Conservation (phyloP, 495 filamentous ascomycete species). For the Xylaria telfairii region DNA sequence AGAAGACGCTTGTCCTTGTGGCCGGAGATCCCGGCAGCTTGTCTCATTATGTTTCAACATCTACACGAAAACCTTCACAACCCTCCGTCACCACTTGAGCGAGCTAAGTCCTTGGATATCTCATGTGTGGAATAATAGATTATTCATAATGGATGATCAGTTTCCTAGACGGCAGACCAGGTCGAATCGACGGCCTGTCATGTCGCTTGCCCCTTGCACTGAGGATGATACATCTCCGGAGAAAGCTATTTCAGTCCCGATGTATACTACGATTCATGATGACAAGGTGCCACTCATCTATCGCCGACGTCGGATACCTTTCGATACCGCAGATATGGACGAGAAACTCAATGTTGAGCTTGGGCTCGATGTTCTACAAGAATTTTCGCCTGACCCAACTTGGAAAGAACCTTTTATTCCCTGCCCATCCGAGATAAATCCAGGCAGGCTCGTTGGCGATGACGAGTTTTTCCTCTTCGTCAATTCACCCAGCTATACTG, state of each 20-base stretch:
- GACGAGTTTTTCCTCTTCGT: constrained; percentile 39
- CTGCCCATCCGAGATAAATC: constrained; percentile 19
- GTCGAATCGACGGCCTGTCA: constrained; percentile 15
- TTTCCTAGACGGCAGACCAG: not conserved
- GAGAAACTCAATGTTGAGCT: constrained; percentile 17
- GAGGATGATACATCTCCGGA: not conserved
- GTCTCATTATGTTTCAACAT: constrained; percentile 41
- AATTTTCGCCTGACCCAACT: constrained; percentile 19
- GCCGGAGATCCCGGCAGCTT: constrained; percentile 26
- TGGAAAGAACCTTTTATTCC: constrained; percentile 20
- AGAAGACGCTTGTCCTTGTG: constrained; percentile 27
- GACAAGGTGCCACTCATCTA: constrained; percentile 15
- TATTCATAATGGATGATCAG: constrained; percentile 30
- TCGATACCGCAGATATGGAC: not conserved
- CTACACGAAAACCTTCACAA: constrained; percentile 37
- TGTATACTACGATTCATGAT: constrained; percentile 22
- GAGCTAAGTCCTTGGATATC: constrained; percentile 27
- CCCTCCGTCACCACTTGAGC: constrained; percentile 33
- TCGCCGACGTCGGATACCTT: constrained; percentile 15
- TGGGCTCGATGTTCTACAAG: constrained; percentile 22
- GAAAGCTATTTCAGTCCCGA: not conserved
- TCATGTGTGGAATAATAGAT: constrained; percentile 36
- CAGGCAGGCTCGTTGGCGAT: constrained; percentile 34
- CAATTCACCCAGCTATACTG: constrained; percentile 32
- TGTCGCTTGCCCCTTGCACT: constrained; percentile 26